A percentile compares a stretch with the other conserved stretches of the same genome.
Evolutionary conservation across 1,139 yeast genomes (phyloP).

Genomic region (Candida labiduridarum): DNA sequence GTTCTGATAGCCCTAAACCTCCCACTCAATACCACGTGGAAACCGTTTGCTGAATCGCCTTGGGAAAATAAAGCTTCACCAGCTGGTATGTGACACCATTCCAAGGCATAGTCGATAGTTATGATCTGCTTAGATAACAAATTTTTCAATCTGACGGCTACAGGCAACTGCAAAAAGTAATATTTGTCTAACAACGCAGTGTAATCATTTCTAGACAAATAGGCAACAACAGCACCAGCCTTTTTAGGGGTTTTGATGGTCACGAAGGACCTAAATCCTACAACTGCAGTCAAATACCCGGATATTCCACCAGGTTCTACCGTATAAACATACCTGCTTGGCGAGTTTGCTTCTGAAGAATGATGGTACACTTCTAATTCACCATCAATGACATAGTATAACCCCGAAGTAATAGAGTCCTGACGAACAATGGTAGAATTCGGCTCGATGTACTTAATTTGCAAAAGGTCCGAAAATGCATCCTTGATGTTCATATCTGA

Average conservation of each 20-base stretch:
- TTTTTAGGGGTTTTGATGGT: slow-evolving; percentile 61
- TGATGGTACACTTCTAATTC: slow-evolving; percentile 58
- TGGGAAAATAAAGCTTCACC: slow-evolving; percentile 80
- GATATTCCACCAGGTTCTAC: slow-evolving; percentile 82
- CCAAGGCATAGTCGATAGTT: slow-evolving; percentile 86
- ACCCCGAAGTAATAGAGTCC: slow-evolving; percentile 68
- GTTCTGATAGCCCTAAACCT: slow-evolving; percentile 68
- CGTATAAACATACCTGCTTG: slow-evolving; percentile 45
- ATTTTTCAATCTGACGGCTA: slow-evolving; percentile 72
- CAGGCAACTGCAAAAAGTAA: slow-evolving; percentile 73
- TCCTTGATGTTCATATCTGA: slow-evolving; percentile 41
- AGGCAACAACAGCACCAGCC: slow-evolving; percentile 65
- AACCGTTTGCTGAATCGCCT: slow-evolving; percentile 89
- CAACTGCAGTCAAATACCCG: slow-evolving; percentile 80
- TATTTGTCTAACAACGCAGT: slow-evolving; percentile 72
- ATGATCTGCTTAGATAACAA: slow-evolving; percentile 68
- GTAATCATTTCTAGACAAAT: slow-evolving; percentile 62
- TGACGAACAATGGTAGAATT: slow-evolving; percentile 64
- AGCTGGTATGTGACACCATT: slow-evolving; percentile 90
- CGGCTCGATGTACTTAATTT: slow-evolving; percentile 55
- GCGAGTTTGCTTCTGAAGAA: slow-evolving; percentile 24
- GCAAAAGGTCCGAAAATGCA: slow-evolving; percentile 66
- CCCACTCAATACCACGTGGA: slow-evolving; percentile 89
- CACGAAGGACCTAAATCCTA: slow-evolving; percentile 80
- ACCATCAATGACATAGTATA: slow-evolving; percentile 82